These are phyloP conservation scores for Tubosaeta sp. DNA, from an alignment of 768 basidiomycete genomes.

Conservation along the genomic window DNA sequence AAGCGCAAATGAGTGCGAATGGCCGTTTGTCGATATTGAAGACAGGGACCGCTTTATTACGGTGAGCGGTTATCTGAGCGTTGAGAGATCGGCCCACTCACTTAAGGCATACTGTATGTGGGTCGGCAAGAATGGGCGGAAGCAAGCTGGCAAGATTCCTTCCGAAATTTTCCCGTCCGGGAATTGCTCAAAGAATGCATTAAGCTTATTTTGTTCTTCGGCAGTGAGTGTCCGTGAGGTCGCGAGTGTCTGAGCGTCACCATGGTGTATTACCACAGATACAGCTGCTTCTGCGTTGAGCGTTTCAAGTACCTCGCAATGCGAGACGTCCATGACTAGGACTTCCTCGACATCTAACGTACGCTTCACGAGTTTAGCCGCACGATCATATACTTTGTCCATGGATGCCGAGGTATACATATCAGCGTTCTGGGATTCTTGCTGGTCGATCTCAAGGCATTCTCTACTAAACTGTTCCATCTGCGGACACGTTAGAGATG, in stretches of 20 bases:
- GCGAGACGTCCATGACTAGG: conserved; percentile 87
- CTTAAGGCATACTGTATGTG: conserved; percentile 86
- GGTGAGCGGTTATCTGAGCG: conserved; percentile 5
- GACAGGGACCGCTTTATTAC: conserved; percentile 73
- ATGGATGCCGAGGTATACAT: conserved; percentile 44
- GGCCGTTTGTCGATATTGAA: conserved; percentile 92
- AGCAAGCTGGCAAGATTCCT: conserved; percentile 77
- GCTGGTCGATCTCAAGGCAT: conserved; percentile 81
- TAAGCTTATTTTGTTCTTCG: conserved; percentile 72
- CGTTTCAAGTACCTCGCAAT: conserved; percentile 82
- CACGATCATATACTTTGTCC: conserved; percentile 89
- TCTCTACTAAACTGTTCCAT: conserved; percentile 97
- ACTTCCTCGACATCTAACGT: conserved; percentile 93
- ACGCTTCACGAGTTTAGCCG: conserved; percentile 81
- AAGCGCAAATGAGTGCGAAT: conserved; percentile 87
- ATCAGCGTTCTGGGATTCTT: conserved; percentile 27
- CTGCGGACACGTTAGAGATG: conserved; percentile 29
- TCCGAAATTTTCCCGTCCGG: conserved; percentile 89
- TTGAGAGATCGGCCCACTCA: conserved; percentile 35
- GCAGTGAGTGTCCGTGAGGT: conserved; percentile 53
- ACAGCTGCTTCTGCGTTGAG: conserved; percentile 56
- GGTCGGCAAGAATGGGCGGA: conserved; percentile 75
- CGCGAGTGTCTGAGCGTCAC: conserved; percentile 51
- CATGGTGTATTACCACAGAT: conserved; percentile 67
- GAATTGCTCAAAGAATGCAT: conserved; percentile 70